A percentile compares a stretch with the other conserved stretches of the same genome.
These are phyloP conservation scores for Leccinum subgranulosum DNA, from an alignment of 768 basidiomycete species.

Conservation along the genomic window DNA sequence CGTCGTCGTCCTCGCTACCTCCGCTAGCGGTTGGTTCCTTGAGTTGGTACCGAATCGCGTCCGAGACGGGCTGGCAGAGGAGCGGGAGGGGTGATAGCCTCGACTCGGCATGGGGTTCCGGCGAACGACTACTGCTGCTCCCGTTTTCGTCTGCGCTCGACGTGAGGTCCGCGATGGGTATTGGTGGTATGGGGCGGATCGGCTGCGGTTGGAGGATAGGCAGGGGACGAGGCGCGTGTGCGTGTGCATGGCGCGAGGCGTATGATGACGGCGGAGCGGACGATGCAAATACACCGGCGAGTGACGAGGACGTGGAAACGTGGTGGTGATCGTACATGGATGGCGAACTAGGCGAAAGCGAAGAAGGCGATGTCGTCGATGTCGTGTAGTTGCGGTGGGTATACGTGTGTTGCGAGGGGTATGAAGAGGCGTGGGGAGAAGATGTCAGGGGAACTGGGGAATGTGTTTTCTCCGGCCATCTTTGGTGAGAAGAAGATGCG, in stretches of 20 bases:
- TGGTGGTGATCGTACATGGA: conserved; percentile 19
- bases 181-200: conserved; percentile 34
- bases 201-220: conserved; percentile 34
- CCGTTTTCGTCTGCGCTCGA: conserved; percentile 17
- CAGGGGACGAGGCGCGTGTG: conserved; percentile 10
- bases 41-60: conserved; percentile 30
- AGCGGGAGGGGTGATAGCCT: conserved; percentile 29
- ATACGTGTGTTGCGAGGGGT: conserved; percentile 21
- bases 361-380: conserved; percentile 8
- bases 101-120: neutral
- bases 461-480: conserved; percentile 16
- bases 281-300: conserved; percentile 26
- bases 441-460: conserved; percentile 8
- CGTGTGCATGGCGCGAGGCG: conserved; percentile 7
- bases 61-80: conserved; percentile 34
- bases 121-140: neutral
- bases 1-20: neutral
- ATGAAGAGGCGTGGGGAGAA: conserved; percentile 9
- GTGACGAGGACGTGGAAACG: conserved; percentile 20
- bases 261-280: conserved; percentile 11
- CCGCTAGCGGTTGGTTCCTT: conserved; percentile 6
- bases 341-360: conserved; percentile 17
- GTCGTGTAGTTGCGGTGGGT: conserved; percentile 18
- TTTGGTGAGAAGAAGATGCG: conserved; percentile 7
- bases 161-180: conserved; percentile 29